Evolutionary conservation across 1,139 yeast species (phyloP).

Genomic region (Scheffersomyces stambukii): DNA sequence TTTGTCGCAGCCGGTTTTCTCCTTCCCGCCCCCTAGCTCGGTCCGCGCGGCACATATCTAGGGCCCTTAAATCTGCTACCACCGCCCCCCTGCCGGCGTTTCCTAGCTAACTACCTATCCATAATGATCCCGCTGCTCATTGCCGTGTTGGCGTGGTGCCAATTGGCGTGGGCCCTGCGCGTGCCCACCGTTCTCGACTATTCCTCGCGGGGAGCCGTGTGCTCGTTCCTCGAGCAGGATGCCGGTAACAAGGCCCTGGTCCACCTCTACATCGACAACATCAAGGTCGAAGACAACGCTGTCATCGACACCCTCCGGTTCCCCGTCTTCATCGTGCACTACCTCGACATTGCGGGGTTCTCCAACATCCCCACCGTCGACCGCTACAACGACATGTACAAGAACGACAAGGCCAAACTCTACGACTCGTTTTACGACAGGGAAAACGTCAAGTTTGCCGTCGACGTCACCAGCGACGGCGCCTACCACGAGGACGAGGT

Average conservation of each 20-base stretch:
- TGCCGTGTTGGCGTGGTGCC: too few relatives aligned
- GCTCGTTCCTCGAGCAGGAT: background rate
- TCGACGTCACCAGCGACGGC: constrained; percentile 7
- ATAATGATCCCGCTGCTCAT: too few relatives aligned
- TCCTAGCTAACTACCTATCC: too few relatives aligned
- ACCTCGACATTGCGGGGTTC: constrained; percentile 21
- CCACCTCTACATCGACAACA: constrained; percentile 4
- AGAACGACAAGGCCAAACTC: constrained; percentile 10
- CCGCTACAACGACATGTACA: constrained; percentile 10
- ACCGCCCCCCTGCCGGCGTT: too few relatives aligned
- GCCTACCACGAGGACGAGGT: constrained; percentile 3
- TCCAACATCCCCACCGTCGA: constrained; percentile 18
- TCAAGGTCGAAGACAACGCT: constrained; percentile 1
- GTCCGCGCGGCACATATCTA: too few relatives aligned
- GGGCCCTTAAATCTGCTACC: too few relatives aligned
- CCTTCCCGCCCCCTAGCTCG: too few relatives aligned
- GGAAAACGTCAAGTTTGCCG: constrained; percentile 8
- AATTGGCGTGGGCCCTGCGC: too few relatives aligned
- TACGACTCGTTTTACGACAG: constrained; percentile 12
- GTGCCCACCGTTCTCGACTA: too few relatives aligned
- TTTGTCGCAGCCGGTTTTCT: too few relatives aligned
- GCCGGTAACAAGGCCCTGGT: constrained; percentile 1
- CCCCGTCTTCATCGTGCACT: constrained; percentile 24
- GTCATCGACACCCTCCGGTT: constrained; percentile 8
- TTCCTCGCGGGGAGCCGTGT: background rate